Conservation (phyloP, 805 yeast species). For the Spathaspora girioi region DNA sequence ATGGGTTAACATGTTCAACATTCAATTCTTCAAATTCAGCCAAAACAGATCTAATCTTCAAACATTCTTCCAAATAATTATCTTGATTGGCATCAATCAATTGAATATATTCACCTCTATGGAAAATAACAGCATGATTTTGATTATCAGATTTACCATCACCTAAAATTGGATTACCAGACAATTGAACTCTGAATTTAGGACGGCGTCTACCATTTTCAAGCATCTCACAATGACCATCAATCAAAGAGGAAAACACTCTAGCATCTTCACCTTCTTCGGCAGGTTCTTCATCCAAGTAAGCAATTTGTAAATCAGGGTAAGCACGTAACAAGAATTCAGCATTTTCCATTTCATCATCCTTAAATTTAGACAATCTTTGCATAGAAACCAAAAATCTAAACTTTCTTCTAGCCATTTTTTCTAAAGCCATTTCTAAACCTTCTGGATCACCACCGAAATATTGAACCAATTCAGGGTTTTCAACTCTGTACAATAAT, state of each 20-base stretch:
- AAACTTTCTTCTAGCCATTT: conserved; percentile 61
- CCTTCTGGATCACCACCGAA: conserved; percentile 99
- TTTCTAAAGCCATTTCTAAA: conserved; percentile 87
- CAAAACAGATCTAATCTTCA: conserved; percentile 69
- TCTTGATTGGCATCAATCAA: conserved; percentile 83
- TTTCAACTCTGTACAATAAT: conserved; percentile 43
- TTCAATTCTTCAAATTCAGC: conserved; percentile 69
- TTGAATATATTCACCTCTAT: conserved; percentile 79
- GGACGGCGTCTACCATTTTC: conserved; percentile 59
- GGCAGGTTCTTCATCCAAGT: conserved; percentile 51
- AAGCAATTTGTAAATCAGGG: conserved; percentile 65
- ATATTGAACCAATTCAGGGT: conserved; percentile 66
- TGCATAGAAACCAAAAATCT: conserved; percentile 67
- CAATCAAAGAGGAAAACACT: conserved; percentile 65
- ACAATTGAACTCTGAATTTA: conserved; percentile 58
- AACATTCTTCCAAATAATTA: conserved; percentile 76
- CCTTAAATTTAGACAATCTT: conserved; percentile 48
- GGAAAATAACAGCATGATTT: conserved; percentile 69
- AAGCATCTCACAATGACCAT: conserved; percentile 61
- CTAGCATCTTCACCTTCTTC: conserved; percentile 40
- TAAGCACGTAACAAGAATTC: conserved; percentile 60
- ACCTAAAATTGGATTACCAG: conserved; percentile 81
- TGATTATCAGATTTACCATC: conserved; percentile 86
- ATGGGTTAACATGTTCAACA: conserved; percentile 71
- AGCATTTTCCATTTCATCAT: conserved; percentile 56